Base-by-base conservation (phyloP, 768 basidiomycete genomes). In the Glaciozyma martinii region DNA sequence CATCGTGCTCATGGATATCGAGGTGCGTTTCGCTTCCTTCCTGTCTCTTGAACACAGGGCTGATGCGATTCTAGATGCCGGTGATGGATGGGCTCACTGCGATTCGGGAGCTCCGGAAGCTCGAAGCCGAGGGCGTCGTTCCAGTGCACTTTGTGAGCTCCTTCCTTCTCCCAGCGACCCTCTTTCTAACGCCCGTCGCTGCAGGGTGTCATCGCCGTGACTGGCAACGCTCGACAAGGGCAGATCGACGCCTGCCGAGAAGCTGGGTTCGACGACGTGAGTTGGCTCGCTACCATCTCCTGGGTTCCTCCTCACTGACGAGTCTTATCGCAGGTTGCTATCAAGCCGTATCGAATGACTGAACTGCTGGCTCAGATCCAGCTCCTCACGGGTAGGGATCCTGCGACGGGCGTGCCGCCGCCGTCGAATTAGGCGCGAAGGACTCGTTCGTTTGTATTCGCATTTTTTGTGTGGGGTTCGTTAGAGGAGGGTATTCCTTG, bases 1-100 rank as follows among this genome's bases (percentile, higher is more conserved):
- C 10, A 7, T 42, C 2, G 57, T 49, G 5, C 44, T 71, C 9
- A 63, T 58, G 54, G 70, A 71, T 29, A 65, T 71, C 43, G 63
- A 67, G 44, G 42, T 44, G 4, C n/a, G 30, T 13, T n/a, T 13
- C 33, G 8, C 37, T 9, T 13, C 15, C 7, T 33, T 9, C 3
- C 4, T 21, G 43, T 25, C 27, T 23, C 27, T 5, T 1, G 8
- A 13, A 8, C 5, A 1, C 9, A 18, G 1, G n/a, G 15, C 10
- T 21, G 13, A 13, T 21, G 15, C 12, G 30, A 19, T 19, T 5
- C 25, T 5, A 52, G 50, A 63, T 65, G 70, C 70, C 70, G 7
- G 66, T 71, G 1, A 50, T 65, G 40, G 46, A 21, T 9, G 67
- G 67, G 1, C 13, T 68, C 21, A 43, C 44, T 3, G 57, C 62